Evolutionary conservation across 2,329 filamentous ascomycete genomes (phyloP), one percentile per base, ranked within the genome.

Genomic region (Aspergillus hiratsukae): DNA sequence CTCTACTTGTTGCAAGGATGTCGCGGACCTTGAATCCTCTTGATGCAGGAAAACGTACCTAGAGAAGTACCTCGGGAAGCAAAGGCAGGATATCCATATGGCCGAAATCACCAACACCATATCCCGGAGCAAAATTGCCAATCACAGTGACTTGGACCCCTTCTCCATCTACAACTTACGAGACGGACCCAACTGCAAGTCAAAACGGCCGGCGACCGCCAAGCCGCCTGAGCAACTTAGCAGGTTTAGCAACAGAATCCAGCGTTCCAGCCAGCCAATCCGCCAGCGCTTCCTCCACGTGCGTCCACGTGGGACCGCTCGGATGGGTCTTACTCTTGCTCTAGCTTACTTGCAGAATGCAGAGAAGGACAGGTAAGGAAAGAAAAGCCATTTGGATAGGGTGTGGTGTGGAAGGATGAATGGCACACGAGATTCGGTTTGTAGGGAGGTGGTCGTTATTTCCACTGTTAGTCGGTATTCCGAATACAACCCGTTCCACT

Each of bases 291-390:
- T 61, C 35, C 61, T 64, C 69, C 69, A 72, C 69, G 69, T 72
- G 69, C 61, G 61, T 62, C 61, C 69, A 72, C 69, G 69, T 72
- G 69, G 66, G 61, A 65, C 66, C 57, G 64, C 68, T 69, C 69
- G 65, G 65, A 54, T 59, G 53, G 61, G 63, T 66, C 66, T 63
- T 60, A 59, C 54, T 53, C 61, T 61, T 52, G 35, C n/a, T 37
- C 14, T 37, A 14, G 4, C 43, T 46, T 21, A 17, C 21, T 4
- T 7, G 14, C n/a, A n/a, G n/a, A n/a, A n/a, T n/a, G n/a, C n/a
- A 10, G 43, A 19, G 43, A 27, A 17, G 43, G 43, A 25, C 11
- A 46, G 6, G 54, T 59, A 51, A 40, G 40, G 29, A 53, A 57
- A 61, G 58, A 58, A 3, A 64, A 67, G 61, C 53, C 60, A 64